These are phyloP conservation scores for Litsea cubeba DNA, from an alignment of 164 flowering plant species.

Conservation along the genomic window DNA sequence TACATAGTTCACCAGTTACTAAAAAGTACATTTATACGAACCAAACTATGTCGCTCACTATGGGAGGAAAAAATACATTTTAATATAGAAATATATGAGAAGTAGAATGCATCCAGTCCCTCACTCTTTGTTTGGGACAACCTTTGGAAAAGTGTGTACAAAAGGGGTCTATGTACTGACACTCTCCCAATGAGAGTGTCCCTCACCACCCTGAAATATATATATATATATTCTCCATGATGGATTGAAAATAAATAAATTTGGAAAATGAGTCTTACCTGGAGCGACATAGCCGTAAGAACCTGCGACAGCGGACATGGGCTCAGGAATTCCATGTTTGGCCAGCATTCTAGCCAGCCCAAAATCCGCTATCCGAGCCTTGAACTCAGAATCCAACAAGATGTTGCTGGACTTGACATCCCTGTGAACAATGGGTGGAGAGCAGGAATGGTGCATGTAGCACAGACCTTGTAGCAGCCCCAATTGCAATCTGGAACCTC, in stretches of 20 bases:
- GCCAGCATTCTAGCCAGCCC: slow-evolving; percentile 69
- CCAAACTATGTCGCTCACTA: no score
- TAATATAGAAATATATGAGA: no score
- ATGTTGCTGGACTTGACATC: slow-evolving; percentile 91
- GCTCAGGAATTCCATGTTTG: slow-evolving; percentile 41
- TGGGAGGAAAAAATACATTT: no score
- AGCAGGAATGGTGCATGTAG: slow-evolving; percentile 86
- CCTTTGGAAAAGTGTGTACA: no score
- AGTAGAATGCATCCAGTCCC: no score
- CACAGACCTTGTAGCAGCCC: slow-evolving; percentile 82
- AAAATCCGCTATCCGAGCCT: slow-evolving; percentile 76
- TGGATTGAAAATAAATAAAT: no score
- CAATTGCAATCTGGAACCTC: slow-evolving; percentile 62
- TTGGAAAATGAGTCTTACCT: slow-evolving; percentile 26
- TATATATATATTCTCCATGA: not conserved
- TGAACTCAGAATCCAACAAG: slow-evolving; percentile 63
- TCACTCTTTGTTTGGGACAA: no score
- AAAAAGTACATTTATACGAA: no score
- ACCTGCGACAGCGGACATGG: slow-evolving; percentile 74
- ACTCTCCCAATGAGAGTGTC: no score
- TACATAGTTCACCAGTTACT: no score
- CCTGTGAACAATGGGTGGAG: slow-evolving; percentile 68
- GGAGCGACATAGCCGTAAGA: slow-evolving; percentile 91
- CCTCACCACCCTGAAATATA: no score
- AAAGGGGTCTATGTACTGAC: no score